phyloP scores from a whole-genome alignment of 352 stramenopile species.

The Phytopythium chamaehyphon region DNA sequence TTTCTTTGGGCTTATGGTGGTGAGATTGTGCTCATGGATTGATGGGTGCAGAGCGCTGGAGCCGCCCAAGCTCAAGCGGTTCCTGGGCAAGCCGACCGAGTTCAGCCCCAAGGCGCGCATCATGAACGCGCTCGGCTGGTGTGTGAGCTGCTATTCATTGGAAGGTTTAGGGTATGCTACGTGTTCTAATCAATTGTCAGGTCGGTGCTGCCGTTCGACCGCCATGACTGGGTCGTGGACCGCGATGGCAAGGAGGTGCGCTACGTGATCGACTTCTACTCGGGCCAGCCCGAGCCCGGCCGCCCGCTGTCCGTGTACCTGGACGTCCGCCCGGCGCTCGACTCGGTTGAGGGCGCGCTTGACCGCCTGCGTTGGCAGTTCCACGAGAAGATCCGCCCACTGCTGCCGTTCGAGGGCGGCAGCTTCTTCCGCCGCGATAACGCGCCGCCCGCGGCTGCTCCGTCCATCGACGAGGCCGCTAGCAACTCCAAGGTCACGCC shows the following conservation, averaged over 20 bases:
- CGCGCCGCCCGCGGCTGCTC: background rate
- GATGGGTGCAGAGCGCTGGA: constrained; percentile 20
- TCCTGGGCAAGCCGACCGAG: constrained; percentile 94
- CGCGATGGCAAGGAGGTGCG: constrained; percentile 89
- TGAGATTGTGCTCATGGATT: background rate
- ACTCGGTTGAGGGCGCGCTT: constrained; percentile 81
- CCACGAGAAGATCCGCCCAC: constrained; percentile 61
- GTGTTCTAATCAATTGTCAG: constrained; percentile 10
- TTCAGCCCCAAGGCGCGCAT: constrained; percentile 93
- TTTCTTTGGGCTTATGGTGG: constrained; percentile 1
- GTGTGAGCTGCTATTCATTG: no score
- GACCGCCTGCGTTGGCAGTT: constrained; percentile 82
- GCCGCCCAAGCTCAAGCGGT: constrained; percentile 90
- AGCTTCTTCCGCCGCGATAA: constrained; percentile 25
- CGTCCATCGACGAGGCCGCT: constrained; percentile 6
- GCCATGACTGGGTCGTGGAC: constrained; percentile 98
- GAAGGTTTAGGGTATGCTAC: no score
- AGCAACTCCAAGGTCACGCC: constrained; percentile 35
- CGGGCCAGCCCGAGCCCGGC: constrained; percentile 82
- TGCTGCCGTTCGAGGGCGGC: constrained; percentile 66
- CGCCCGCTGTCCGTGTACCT: constrained; percentile 91
- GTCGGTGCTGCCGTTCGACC: constrained; percentile 95
- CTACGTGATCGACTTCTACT: constrained; percentile 99
- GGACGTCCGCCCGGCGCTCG: constrained; percentile 95
- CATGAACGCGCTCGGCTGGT: constrained; percentile 81